A percentile compares a stretch with the other conserved stretches of the same genome.
Conservation (phyloP, 2,329 filamentous ascomycete species). For the Pseudonectria foliicola region DNA sequence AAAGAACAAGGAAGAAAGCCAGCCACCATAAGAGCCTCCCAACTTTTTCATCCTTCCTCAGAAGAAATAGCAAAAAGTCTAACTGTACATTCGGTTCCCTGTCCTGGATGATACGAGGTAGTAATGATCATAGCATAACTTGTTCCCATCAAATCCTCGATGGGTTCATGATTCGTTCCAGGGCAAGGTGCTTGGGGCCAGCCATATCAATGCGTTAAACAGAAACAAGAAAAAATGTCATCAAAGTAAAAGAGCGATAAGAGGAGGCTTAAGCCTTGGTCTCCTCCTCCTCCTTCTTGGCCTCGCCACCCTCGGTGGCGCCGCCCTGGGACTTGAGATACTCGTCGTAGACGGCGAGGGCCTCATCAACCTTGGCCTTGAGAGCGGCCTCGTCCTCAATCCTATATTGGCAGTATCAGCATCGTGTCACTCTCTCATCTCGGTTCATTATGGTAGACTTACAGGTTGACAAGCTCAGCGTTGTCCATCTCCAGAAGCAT, state of each 20-base stretch:
- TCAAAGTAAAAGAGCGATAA: conserved; percentile 7
- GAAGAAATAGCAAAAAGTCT: conserved; percentile 35
- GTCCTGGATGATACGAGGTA: conserved; percentile 20
- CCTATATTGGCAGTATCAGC: conserved; percentile 39
- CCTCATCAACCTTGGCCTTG: conserved; percentile 93
- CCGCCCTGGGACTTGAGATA: conserved; percentile 81
- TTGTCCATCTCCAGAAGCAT: conserved; percentile 99
- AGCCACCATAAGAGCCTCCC: conserved; percentile 23
- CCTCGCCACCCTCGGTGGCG: conserved; percentile 31
- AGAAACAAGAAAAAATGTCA: conserved; percentile 8
- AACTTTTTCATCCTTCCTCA: conserved; percentile 30
- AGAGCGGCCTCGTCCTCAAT: conserved; percentile 86
- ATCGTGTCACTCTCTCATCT: conserved; percentile 10
- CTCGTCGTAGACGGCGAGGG: conserved; percentile 94
- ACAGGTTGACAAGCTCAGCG: conserved; percentile 86
- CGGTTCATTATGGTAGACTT: conserved; percentile 50
- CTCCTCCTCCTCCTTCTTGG: conserved; percentile 43
- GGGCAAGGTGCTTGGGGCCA: conserved; percentile 17
- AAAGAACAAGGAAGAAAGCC: conserved; percentile 9
- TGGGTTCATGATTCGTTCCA: conserved; percentile 18
- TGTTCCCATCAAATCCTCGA: conserved; percentile 17
- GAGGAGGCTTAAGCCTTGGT: conserved; percentile 32
- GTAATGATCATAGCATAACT: conserved; percentile 21
- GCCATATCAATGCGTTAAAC: conserved; percentile 25
- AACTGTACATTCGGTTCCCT: conserved; percentile 33